Evolutionary conservation across 495 filamentous ascomycete species (phyloP).

Genomic region (Chaetomium cochliodes): DNA sequence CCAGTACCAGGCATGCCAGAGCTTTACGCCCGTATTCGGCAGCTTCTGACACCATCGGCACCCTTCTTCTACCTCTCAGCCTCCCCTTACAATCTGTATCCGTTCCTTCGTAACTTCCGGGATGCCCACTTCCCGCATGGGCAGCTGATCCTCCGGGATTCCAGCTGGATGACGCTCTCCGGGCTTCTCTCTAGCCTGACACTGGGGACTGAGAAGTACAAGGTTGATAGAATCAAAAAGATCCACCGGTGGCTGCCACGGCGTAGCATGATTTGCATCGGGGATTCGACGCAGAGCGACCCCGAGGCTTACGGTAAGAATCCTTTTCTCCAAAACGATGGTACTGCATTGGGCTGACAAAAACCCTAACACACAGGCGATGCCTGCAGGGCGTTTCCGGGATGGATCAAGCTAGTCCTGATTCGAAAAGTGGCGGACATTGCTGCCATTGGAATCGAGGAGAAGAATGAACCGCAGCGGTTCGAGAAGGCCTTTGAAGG

Average conservation of each 20-base stretch:
- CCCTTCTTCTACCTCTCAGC: constrained; percentile 93
- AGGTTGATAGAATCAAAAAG: constrained; percentile 74
- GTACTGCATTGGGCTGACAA: neutral
- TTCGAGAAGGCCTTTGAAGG: constrained; percentile 83
- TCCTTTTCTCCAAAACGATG: neutral
- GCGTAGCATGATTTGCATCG: constrained; percentile 77
- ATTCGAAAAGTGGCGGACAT: constrained; percentile 83
- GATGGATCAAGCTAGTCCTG: constrained; percentile 75
- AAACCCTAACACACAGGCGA: constrained; percentile 21
- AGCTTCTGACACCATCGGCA: constrained; percentile 54
- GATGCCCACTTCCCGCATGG: constrained; percentile 69
- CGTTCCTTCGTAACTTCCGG: constrained; percentile 75
- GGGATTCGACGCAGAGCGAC: constrained; percentile 88
- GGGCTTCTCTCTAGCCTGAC: constrained; percentile 79
- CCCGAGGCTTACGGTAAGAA: constrained; percentile 81
- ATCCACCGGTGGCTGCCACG: constrained; percentile 72
- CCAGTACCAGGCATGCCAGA: constrained; percentile 80
- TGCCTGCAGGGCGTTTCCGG: constrained; percentile 52
- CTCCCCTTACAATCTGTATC: constrained; percentile 91
- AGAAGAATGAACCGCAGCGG: constrained; percentile 68
- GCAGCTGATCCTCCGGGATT: constrained; percentile 79
- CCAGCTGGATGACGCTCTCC: constrained; percentile 80
- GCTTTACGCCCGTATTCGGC: constrained; percentile 66
- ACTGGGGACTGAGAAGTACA: constrained; percentile 81
- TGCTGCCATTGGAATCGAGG: constrained; percentile 61